Conservation (phyloP, 805 yeast species). For the Tetrapisispora arboricola region DNA sequence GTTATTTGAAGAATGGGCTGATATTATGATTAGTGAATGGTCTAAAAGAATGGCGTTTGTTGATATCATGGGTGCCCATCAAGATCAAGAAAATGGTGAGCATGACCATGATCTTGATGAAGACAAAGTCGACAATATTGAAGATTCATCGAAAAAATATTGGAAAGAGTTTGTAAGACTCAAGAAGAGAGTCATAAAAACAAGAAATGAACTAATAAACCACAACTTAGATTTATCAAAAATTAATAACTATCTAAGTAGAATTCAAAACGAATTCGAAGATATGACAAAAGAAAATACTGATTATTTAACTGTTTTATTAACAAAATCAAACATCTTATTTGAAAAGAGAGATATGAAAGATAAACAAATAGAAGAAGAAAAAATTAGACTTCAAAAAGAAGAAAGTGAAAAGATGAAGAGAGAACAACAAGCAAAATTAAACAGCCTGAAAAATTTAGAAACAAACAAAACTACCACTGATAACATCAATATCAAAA, state of each 20-base stretch:
- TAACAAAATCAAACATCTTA: slow-evolving; percentile 48
- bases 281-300: slow-evolving; percentile 50
- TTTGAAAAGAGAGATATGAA: slow-evolving; percentile 43
- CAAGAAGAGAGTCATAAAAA: slow-evolving; percentile 43
- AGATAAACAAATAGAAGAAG: slow-evolving; percentile 5
- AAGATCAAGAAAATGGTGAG: slow-evolving; percentile 8
- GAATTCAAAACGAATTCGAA: slow-evolving; percentile 33
- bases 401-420: neutral
- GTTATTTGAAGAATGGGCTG: slow-evolving; percentile 64
- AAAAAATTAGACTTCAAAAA: neutral
- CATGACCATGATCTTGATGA: slow-evolving; percentile 25
- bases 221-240: slow-evolving; percentile 7
- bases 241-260: slow-evolving; percentile 25
- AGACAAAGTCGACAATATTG: slow-evolving; percentile 21
- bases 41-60: slow-evolving; percentile 44
- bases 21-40: slow-evolving; percentile 54
- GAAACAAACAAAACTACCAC: neutral
- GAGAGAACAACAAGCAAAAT: neutral
- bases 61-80: slow-evolving; percentile 22
- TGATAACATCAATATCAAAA: neutral
- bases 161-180: slow-evolving; percentile 54
- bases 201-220: slow-evolving; percentile 42
- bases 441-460: neutral
- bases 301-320: slow-evolving; percentile 45
- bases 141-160: slow-evolving; percentile 33